A percentile compares a stretch with the other conserved stretches of the same genome.
These are phyloP conservation scores for Oryza glumipatula DNA, from an alignment of 176 grass and related monocot genomes.

Conservation along the genomic window DNA sequence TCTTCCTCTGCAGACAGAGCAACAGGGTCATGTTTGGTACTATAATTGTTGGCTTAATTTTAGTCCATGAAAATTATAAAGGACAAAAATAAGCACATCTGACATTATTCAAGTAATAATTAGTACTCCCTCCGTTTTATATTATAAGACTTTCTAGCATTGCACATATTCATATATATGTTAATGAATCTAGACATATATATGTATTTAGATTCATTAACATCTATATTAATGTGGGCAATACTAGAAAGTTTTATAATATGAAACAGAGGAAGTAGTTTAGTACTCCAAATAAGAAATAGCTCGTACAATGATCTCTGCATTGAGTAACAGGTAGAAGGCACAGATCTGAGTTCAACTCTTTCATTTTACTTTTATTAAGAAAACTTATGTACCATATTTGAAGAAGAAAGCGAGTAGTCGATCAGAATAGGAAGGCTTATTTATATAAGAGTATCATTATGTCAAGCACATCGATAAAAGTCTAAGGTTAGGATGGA, in stretches of 20 bases:
- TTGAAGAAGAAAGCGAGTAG: not conserved
- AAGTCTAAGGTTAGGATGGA: not conserved
- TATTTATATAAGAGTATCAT: slow-evolving; percentile 2
- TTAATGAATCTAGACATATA: no score
- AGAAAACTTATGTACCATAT: not conserved
- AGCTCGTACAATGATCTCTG: not conserved
- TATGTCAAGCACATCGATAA: not conserved
- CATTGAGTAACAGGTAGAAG: not conserved
- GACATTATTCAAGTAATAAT: not conserved
- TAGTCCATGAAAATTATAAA: not conserved
- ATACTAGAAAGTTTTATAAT: no score
- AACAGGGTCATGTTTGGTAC: not conserved
- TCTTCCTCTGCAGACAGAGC: not conserved
- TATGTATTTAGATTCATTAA: no score
- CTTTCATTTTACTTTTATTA: not conserved
- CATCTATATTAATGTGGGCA: no score
- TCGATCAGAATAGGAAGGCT: not conserved
- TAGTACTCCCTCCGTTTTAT: no score
- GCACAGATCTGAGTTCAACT: not conserved
- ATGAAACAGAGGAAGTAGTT: not conserved
- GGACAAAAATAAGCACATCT: not conserved
- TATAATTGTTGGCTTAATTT: not conserved
- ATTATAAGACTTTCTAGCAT: no score
- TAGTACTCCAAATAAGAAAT: not conserved
- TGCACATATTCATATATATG: no score